These are phyloP conservation scores for Halenospora varia DNA, from an alignment of 495 filamentous ascomycete species.

Conservation along the genomic window DNA sequence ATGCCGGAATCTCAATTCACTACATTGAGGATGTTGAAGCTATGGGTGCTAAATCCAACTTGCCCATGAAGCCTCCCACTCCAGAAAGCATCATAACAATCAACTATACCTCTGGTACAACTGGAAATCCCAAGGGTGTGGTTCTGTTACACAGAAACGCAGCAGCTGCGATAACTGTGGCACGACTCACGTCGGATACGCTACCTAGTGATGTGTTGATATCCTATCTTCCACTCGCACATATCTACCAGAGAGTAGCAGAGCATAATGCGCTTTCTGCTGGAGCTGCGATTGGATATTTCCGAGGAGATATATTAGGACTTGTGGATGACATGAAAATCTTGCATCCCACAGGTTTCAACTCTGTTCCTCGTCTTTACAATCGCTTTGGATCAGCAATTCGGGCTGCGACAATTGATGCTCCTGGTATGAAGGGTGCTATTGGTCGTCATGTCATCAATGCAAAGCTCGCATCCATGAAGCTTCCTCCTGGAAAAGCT, in stretches of 20 bases:
- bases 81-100: slow-evolving; percentile 83
- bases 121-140: slow-evolving; percentile 91
- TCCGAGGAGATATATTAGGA: slow-evolving; percentile 85
- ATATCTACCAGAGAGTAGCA: slow-evolving; percentile 83
- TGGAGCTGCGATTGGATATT: slow-evolving; percentile 82
- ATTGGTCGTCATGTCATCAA: slow-evolving; percentile 75
- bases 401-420: slow-evolving; percentile 70
- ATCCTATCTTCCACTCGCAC: slow-evolving; percentile 91
- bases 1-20: slow-evolving; percentile 70
- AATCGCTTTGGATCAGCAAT: slow-evolving; percentile 86
- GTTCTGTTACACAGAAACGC: slow-evolving; percentile 79
- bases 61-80: slow-evolving; percentile 62
- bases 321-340: slow-evolving; percentile 90
- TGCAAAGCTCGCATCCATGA: slow-evolving; percentile 75
- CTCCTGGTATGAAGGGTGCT: slow-evolving; percentile 75
- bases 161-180: slow-evolving; percentile 63
- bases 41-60: slow-evolving; percentile 63
- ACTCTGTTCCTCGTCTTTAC: slow-evolving; percentile 87
- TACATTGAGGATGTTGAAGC: slow-evolving; percentile 73
- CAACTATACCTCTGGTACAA: slow-evolving; percentile 98
- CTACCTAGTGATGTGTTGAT: slow-evolving; percentile 54
- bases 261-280: slow-evolving; percentile 73
- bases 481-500: slow-evolving; percentile 61
- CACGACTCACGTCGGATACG: slow-evolving; percentile 46
- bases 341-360: slow-evolving; percentile 76